A percentile compares a stretch with the other conserved stretches of the same genome.
These are phyloP conservation scores for Discostella stelligeroides DNA, from an alignment of 108 stramenopile genomes.

Conservation along the genomic window DNA sequence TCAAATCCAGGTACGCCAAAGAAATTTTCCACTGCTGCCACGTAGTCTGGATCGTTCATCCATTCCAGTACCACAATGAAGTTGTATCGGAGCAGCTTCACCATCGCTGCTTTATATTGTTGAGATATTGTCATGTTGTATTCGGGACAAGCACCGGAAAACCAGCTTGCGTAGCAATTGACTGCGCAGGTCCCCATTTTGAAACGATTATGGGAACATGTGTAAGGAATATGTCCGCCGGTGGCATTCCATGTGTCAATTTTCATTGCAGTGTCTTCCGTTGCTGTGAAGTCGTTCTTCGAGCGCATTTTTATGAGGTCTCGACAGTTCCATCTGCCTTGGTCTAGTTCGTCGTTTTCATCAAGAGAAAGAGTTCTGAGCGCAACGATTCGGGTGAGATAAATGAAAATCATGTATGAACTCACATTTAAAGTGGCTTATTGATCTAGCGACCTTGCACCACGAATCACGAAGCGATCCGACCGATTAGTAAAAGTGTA, in stretches of 20 bases:
- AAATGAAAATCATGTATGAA: neutral
- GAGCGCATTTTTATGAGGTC: constrained; percentile 15
- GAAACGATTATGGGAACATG: constrained; percentile 16
- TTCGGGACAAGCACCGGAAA: constrained; percentile 35
- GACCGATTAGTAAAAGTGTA: no score
- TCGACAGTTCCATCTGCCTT: constrained; percentile 48
- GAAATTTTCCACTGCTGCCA: constrained; percentile 33
- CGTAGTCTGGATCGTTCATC: constrained; percentile 42
- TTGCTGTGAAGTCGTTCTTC: constrained; percentile 8
- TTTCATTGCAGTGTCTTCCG: constrained; percentile 26
- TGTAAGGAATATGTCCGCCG: constrained; percentile 10
- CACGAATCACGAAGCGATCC: no score
- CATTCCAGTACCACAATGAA: constrained; percentile 41
- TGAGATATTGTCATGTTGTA: constrained; percentile 20
- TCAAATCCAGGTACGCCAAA: constrained; percentile 42
- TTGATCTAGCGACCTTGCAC: constrained; percentile 35
- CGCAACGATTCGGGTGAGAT: neutral
- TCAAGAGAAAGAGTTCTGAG: neutral
- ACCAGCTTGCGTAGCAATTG: constrained; percentile 50
- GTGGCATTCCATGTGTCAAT: constrained; percentile 38
- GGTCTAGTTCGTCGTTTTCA: constrained; percentile 4
- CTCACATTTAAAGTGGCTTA: constrained; percentile 47
- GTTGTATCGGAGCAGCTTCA: constrained; percentile 39
- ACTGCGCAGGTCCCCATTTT: constrained; percentile 40
- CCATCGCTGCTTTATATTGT: constrained; percentile 28